These are phyloP conservation scores for Sclerotinia glacialis DNA, from an alignment of 2,329 filamentous ascomycete genomes.

Conservation along the genomic window DNA sequence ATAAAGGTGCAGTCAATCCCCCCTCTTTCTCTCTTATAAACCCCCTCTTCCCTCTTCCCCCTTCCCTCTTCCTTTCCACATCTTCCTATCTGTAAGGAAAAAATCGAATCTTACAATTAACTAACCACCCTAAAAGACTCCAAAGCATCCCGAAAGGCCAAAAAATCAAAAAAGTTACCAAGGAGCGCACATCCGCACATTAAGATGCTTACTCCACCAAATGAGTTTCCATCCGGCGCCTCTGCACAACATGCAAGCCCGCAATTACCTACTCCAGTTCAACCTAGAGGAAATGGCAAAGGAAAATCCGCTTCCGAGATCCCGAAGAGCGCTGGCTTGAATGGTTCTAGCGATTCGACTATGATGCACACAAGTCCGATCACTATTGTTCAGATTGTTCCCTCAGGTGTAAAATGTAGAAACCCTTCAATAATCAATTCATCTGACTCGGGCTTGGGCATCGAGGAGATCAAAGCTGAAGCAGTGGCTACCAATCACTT, in stretches of 20 bases:
- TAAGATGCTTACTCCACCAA: neutral
- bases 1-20: neutral
- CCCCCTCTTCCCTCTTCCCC: too few species aligned
- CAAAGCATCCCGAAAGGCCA: neutral
- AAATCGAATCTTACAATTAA: too few species aligned
- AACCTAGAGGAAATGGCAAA: neutral
- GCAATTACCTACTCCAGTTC: neutral
- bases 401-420: rapidly evolving
- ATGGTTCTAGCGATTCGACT: neutral
- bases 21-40: too few species aligned
- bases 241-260: neutral
- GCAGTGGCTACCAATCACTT: neutral
- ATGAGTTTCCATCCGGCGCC: too few species aligned
- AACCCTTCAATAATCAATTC: too few species aligned
- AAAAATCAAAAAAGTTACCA: neutral
- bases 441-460: neutral
- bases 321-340: neutral
- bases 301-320: neutral
- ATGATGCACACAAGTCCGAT: neutral
- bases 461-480: neutral
- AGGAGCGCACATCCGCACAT: neutral
- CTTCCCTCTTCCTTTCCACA: rapidly evolving
- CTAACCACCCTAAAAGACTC: neutral
- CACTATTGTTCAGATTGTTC: neutral
- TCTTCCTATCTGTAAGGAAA: too few species aligned